Conservation (phyloP, 2,329 filamentous ascomycete species). For the Chalara sp. region DNA sequence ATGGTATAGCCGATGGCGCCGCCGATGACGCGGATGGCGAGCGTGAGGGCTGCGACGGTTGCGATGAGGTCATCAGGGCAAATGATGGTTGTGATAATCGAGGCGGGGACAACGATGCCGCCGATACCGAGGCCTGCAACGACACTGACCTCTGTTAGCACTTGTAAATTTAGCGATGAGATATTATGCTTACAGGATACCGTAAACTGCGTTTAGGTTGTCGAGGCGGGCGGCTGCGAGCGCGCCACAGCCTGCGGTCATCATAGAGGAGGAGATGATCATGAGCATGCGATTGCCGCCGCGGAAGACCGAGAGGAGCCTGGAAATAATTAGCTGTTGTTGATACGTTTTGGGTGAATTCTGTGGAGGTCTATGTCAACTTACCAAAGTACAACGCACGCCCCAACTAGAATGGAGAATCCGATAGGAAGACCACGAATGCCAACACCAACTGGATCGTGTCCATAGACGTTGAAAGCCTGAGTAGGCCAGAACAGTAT, state of each 20-base stretch:
- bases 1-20: slow-evolving; percentile 58
- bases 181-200: slow-evolving; percentile 34
- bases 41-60: slow-evolving; percentile 60
- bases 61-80: slow-evolving; percentile 65
- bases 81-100: slow-evolving; percentile 63
- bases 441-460: slow-evolving; percentile 58
- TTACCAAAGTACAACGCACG: slow-evolving; percentile 46
- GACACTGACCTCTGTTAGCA: slow-evolving; percentile 18
- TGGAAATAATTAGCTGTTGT: slow-evolving; percentile 53
- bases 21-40: slow-evolving; percentile 63
- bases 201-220: slow-evolving; percentile 50
- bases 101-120: slow-evolving; percentile 47
- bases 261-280: slow-evolving; percentile 51
- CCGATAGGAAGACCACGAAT: slow-evolving; percentile 58
- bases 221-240: slow-evolving; percentile 43
- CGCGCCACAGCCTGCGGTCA: slow-evolving; percentile 55
- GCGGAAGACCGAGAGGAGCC: slow-evolving; percentile 47
- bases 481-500: slow-evolving; percentile 54
- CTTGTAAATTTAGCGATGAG: too few relatives aligned
- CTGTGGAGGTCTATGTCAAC: background rate
- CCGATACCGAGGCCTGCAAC: slow-evolving; percentile 59
- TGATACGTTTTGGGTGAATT: slow-evolving; percentile 53
- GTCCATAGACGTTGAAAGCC: slow-evolving; percentile 58
- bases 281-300: slow-evolving; percentile 57
- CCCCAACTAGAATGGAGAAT: slow-evolving; percentile 55